phyloP scores from a whole-genome alignment of 1,284 basidiomycete species.

The Irpex sp. region DNA sequence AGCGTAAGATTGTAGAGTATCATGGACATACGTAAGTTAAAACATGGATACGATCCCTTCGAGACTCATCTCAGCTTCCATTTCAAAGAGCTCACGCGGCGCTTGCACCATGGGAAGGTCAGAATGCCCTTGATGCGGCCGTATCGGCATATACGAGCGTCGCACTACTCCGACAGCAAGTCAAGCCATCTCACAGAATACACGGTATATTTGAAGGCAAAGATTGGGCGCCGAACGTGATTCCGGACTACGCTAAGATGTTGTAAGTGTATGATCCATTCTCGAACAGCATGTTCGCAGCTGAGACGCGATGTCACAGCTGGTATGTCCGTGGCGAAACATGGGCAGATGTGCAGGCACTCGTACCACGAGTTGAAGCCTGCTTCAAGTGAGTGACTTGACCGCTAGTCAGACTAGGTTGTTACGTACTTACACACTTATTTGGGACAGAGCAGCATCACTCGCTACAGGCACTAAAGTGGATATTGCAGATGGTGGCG shows the following conservation, averaged over 20 bases:
- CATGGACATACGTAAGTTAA: slow-evolving; percentile 55
- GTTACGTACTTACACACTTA: no score
- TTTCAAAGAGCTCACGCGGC: slow-evolving; percentile 68
- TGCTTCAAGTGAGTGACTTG: background rate
- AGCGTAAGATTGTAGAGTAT: slow-evolving; percentile 59
- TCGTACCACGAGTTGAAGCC: slow-evolving; percentile 7
- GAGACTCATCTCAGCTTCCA: background rate
- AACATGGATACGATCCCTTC: background rate
- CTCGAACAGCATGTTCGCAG: background rate
- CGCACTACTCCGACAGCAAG: slow-evolving; percentile 70
- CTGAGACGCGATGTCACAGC: background rate
- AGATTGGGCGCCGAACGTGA: slow-evolving; percentile 70
- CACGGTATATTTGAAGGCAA: slow-evolving; percentile 67
- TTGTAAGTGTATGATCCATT: slow-evolving; percentile 22
- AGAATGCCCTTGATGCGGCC: slow-evolving; percentile 84
- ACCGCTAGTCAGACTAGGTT: no score
- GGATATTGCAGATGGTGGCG: slow-evolving; percentile 27
- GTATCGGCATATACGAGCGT: slow-evolving; percentile 77
- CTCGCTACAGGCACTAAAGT: slow-evolving; percentile 66
- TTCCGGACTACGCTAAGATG: slow-evolving; percentile 76
- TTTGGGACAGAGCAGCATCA: slow-evolving; percentile 55
- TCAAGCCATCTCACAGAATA: slow-evolving; percentile 56
- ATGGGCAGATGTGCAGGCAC: slow-evolving; percentile 9
- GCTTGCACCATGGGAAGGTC: slow-evolving; percentile 78
- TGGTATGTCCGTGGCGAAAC: slow-evolving; percentile 12